Base-by-base conservation (phyloP, 1,284 basidiomycete species). In the Bondarzewia mesenterica region DNA sequence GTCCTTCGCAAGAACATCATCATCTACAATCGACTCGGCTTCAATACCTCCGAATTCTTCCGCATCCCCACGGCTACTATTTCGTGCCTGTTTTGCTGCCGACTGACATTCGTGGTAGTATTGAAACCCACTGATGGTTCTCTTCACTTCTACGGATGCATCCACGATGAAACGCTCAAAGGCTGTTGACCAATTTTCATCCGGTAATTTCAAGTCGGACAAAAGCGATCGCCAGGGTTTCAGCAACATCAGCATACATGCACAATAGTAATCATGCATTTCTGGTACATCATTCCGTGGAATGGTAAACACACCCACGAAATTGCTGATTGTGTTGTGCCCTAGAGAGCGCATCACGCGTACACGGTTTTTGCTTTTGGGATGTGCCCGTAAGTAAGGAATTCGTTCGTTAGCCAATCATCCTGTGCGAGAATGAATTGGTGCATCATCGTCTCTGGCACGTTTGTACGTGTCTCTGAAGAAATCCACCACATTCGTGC, bases 141-240 rank as follows among this genome's bases (percentile, higher is more conserved):
- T 43, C 5, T 42, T 41, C 1, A 47, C 37, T 0, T 40, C 10
- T 10, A 39, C 7, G 0, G 18, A 35, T 1, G 56, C 45, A 2
- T 21, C 44, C 2, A 7, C 7, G 0, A 42, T 16, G 41, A 64
- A 64, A 2, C 14, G 15, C 1, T 47, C 20, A 26, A 63, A 65
- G 15, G 58, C 57, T 5, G 51, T 44, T 10, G 49, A 29, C 63
- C 65, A 69, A 20, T 54, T 56, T 40, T 61, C 18, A 2, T 15
- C 3, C 0, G 27, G n/a, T 3, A 4, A 1, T 47, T 64, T 66
- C 22, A 71, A 49, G 26, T 68, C 67, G 0, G 10, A 50, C 0
- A 69, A 1, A 15, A 52, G 42, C 8, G 10, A 8, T 2, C 65
- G 41, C 71, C 72, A 74, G 16, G 71, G 70, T 41, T 65, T 67